Conservation (phyloP, 2,329 filamentous ascomycete genomes). For the Pseudogymnoascus sp. region DNA sequence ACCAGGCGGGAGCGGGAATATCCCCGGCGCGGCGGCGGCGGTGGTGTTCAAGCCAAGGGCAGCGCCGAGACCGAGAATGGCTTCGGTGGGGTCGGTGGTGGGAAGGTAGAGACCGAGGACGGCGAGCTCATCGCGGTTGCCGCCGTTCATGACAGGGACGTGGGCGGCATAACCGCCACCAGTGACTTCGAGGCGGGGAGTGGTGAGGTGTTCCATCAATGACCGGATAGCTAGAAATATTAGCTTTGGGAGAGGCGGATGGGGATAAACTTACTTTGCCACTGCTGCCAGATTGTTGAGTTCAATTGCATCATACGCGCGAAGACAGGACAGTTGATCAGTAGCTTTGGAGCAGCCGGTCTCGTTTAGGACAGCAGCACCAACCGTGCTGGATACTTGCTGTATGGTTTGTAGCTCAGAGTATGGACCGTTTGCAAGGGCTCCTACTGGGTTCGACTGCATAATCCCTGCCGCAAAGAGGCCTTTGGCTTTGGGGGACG, state of each 20-base stretch:
- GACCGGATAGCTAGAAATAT: slow-evolving; percentile 18
- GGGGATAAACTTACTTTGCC: neutral
- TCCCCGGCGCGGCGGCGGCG: neutral
- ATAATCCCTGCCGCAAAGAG: slow-evolving; percentile 20
- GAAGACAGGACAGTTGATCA: slow-evolving; percentile 20
- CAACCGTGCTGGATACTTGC: neutral
- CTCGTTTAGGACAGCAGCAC: slow-evolving; percentile 15
- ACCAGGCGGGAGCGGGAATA: slow-evolving; percentile 18
- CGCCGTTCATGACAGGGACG: slow-evolving; percentile 27
- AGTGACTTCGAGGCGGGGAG: slow-evolving; percentile 18
- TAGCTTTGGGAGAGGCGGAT: neutral
- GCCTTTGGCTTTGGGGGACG: slow-evolving; percentile 29
- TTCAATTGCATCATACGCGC: slow-evolving; percentile 13
- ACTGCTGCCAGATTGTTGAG: slow-evolving; percentile 6
- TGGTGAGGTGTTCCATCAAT: slow-evolving; percentile 26
- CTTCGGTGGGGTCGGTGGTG: slow-evolving; percentile 15
- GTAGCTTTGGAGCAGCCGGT: slow-evolving; percentile 18
- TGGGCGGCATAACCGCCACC: slow-evolving; percentile 13
- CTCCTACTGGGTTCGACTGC: slow-evolving; percentile 20
- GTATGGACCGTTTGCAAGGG: slow-evolving; percentile 15
- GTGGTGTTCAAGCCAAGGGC: neutral
- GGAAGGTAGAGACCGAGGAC: slow-evolving; percentile 22
- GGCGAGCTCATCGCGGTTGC: slow-evolving; percentile 29
- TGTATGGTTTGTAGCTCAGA: neutral
- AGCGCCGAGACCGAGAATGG: neutral